A percentile compares a stretch with the other conserved stretches of the same genome.
Evolutionary conservation across 768 basidiomycete genomes (phyloP).

Genomic region (Serendipita indica): DNA sequence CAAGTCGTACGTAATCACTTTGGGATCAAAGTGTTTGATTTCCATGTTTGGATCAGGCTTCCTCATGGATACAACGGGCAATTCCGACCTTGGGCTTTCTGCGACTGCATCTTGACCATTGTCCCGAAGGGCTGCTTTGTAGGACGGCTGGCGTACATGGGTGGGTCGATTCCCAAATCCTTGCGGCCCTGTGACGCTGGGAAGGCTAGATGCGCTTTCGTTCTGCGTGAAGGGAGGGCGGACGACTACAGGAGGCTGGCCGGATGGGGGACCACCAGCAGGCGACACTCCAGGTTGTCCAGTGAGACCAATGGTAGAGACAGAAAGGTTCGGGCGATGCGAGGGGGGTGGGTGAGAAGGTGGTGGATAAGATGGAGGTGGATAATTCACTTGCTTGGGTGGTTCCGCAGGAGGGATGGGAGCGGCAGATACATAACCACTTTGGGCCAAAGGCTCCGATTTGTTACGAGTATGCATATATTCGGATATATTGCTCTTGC

Average conservation of each 20-base stretch:
- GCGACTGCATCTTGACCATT: not conserved
- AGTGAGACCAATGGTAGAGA: not conserved
- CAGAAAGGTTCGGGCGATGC: too few species aligned
- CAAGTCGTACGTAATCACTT: not conserved
- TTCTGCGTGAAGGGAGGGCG: too few species aligned
- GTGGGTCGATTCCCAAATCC: constrained; percentile 1
- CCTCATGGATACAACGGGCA: not conserved
- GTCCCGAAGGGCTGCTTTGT: not conserved
- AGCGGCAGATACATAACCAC: too few species aligned
- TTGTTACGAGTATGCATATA: too few species aligned
- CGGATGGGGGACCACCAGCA: not conserved
- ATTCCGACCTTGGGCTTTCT: not conserved
- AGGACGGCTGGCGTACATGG: not conserved
- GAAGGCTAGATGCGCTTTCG: not conserved
- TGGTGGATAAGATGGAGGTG: too few species aligned
- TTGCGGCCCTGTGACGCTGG: not conserved
- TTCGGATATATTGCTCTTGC: too few species aligned
- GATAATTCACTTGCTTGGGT: too few species aligned
- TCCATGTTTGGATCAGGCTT: not conserved
- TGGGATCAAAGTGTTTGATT: not conserved
- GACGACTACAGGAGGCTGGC: too few species aligned
- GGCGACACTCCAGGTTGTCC: not conserved
- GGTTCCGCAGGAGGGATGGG: too few species aligned
- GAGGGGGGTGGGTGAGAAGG: too few species aligned
- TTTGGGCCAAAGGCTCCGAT: too few species aligned